Conservation (phyloP, 495 filamentous ascomycete genomes). For the Bryoglossum gracile region DNA sequence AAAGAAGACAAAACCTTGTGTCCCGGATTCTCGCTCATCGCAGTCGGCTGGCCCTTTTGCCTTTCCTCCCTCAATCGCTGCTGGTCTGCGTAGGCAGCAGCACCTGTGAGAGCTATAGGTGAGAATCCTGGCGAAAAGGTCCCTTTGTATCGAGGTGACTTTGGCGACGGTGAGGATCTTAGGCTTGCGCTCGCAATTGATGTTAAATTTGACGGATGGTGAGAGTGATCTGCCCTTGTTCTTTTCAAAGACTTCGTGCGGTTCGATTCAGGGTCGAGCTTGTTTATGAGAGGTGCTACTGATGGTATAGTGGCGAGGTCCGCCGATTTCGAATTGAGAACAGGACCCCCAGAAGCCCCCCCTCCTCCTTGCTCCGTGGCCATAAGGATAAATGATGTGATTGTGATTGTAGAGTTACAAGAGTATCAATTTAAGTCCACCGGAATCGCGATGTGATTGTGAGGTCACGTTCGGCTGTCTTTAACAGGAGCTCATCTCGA, state of each 20-base stretch:
- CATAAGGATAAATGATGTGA: constrained; percentile 13
- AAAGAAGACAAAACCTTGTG: constrained; percentile 45
- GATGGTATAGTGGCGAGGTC: constrained; percentile 9
- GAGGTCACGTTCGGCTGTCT: constrained; percentile 4
- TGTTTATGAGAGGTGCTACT: neutral
- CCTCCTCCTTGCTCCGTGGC: constrained; percentile 22
- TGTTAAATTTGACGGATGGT: constrained; percentile 30
- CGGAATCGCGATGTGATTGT: constrained; percentile 6
- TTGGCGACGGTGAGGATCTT: constrained; percentile 37
- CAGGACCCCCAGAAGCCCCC: constrained; percentile 13
- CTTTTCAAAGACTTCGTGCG: constrained; percentile 41
- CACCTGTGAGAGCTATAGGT: constrained; percentile 42
- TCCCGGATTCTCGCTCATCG: constrained; percentile 44
- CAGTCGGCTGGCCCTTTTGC: constrained; percentile 30
- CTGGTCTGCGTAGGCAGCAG: constrained; percentile 50
- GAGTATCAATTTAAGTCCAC: neutral
- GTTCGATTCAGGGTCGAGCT: constrained; percentile 8
- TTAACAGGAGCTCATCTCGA: constrained; percentile 18
- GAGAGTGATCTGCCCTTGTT: constrained; percentile 38
- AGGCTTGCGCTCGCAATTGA: constrained; percentile 32
- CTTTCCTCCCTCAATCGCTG: constrained; percentile 43
- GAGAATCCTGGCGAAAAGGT: constrained; percentile 41
- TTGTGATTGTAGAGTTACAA: neutral
- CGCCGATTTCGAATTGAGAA: constrained; percentile 11
- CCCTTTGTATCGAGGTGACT: constrained; percentile 41